phyloP scores from a whole-genome alignment of 2,329 filamentous ascomycete species.

The Apiospora koreana region DNA sequence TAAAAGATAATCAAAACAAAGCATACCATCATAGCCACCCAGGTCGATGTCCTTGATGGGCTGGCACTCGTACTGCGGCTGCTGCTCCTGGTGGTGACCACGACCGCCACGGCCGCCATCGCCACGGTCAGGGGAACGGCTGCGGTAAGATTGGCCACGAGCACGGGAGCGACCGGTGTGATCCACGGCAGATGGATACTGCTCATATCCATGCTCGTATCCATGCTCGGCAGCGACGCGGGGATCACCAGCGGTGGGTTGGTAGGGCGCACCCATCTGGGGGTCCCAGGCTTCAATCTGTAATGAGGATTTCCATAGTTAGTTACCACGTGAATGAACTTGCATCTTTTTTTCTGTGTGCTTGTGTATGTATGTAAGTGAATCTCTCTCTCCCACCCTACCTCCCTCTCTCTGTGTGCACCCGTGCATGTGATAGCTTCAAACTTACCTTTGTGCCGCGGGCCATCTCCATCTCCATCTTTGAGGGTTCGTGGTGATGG shows the following conservation, averaged over 20 bases:
- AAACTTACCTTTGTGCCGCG: neutral
- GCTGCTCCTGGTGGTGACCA: neutral
- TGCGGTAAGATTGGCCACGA: neutral
- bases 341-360: no score
- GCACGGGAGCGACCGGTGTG: neutral
- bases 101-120: neutral
- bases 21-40: neutral
- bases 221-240: no score
- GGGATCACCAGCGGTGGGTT: neutral
- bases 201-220: no score
- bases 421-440: no score
- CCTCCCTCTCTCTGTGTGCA: no score
- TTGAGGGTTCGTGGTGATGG: neutral
- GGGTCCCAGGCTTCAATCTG: neutral
- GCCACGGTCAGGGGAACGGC: neutral
- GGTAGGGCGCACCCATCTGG: neutral
- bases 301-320: neutral
- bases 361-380: neutral
- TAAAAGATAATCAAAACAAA: neutral
- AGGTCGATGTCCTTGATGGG: neutral
- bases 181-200: no score
- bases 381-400: no score
- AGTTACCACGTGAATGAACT: neutral
- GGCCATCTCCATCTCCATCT: neutral
- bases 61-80: neutral